Evolutionary conservation across 2,329 filamentous ascomycete genomes (phyloP).

Genomic region (Ascocoryne sarcoides): DNA sequence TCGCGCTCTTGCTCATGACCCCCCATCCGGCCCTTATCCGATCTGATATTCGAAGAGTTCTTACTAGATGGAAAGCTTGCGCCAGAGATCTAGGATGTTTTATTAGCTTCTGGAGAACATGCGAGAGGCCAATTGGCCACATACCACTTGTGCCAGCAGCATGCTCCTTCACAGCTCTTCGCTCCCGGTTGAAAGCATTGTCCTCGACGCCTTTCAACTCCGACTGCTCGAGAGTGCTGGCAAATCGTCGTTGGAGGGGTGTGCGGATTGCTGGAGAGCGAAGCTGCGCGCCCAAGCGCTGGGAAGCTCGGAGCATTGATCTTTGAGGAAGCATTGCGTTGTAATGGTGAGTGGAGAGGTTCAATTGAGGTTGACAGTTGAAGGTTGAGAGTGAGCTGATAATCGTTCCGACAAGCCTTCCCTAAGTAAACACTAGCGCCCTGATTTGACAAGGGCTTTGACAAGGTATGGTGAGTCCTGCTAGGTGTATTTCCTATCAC

Average conservation of each 20-base stretch:
- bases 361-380: slow-evolving; percentile 1
- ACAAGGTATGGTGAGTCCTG: too few species aligned
- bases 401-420: too few species aligned
- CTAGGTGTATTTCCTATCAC: too few species aligned
- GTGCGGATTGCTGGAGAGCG: slow-evolving; percentile 44
- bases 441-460: too few species aligned
- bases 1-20: too few species aligned
- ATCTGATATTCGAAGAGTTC: too few species aligned
- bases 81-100: slow-evolving; percentile 70
- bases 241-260: slow-evolving; percentile 60
- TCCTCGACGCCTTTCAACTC: slow-evolving; percentile 56
- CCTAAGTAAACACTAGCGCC: too few species aligned
- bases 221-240: slow-evolving; percentile 49
- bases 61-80: slow-evolving; percentile 94
- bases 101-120: background rate
- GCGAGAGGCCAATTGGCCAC: slow-evolving; percentile 35
- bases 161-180: slow-evolving; percentile 83
- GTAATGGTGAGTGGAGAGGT: slow-evolving; percentile 13
- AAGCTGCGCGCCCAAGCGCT: slow-evolving; percentile 54
- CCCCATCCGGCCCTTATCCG: too few species aligned
- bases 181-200: slow-evolving; percentile 91
- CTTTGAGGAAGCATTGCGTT: slow-evolving; percentile 55
- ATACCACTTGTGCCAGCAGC: slow-evolving; percentile 74
- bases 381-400: background rate
- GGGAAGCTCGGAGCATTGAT: slow-evolving; percentile 50